phyloP scores from a whole-genome alignment of 176 grass and related monocot genomes.

The Carex cristatella region DNA sequence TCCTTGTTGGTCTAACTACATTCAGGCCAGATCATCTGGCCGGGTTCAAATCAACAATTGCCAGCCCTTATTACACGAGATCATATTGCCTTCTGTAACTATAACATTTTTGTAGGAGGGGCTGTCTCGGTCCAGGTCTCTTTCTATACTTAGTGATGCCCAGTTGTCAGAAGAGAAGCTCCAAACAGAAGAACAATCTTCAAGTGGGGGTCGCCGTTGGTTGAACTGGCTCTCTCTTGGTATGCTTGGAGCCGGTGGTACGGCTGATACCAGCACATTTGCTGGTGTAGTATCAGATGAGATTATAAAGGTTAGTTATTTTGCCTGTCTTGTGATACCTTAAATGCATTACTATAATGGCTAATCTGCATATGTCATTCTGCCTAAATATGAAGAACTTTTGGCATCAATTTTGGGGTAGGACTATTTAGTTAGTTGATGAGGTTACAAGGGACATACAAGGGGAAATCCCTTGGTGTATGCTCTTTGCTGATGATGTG shows the following conservation, averaged over 20 bases:
- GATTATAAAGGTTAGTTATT: conserved; percentile 72
- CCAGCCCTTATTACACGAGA: background rate
- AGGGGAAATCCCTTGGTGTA: too few relatives aligned
- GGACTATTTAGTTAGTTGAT: background rate
- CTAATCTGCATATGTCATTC: background rate
- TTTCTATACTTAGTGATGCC: conserved; percentile 29
- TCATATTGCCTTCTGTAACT: background rate
- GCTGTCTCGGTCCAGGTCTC: conserved; percentile 38
- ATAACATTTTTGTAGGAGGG: conserved; percentile 44
- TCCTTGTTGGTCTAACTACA: background rate
- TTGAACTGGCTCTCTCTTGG: conserved; percentile 97
- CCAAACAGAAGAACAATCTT: conserved; percentile 47
- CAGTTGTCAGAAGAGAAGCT: conserved; percentile 38
- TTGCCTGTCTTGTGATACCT: conserved; percentile 4
- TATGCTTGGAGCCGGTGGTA: conserved; percentile 98
- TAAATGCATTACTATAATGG: background rate
- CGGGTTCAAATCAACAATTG: background rate
- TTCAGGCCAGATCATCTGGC: background rate
- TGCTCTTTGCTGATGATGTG: too few relatives aligned
- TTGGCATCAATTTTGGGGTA: conserved; percentile 23
- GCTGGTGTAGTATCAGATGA: conserved; percentile 96
- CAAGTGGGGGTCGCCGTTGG: conserved; percentile 60
- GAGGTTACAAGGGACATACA: too few relatives aligned
- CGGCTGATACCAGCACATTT: conserved; percentile 75
- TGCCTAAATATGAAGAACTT: background rate